These are phyloP conservation scores for Peronosclerospora sorghi DNA, from an alignment of 352 stramenopile genomes.

Conservation along the genomic window DNA sequence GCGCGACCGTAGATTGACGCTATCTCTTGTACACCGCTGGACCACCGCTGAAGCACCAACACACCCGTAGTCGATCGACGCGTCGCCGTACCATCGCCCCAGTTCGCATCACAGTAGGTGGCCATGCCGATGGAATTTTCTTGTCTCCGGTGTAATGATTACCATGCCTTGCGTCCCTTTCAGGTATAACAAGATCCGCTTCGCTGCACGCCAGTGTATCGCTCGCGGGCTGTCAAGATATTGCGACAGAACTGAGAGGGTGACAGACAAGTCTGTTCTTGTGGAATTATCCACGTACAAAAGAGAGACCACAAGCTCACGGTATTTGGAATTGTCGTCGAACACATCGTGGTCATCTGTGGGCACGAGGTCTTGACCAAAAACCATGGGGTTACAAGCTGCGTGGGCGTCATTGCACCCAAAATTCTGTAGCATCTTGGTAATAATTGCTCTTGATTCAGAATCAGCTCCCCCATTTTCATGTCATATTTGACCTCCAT, in stretches of 20 bases:
- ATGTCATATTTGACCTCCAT: constrained; percentile 7
- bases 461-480: neutral
- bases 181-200: constrained; percentile 4
- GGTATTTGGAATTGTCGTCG: neutral
- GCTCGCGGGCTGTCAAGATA: constrained; percentile 6
- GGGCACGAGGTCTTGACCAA: neutral
- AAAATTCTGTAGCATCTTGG: constrained; percentile 1
- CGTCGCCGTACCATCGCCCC: neutral
- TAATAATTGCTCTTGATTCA: constrained; percentile 6
- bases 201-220: constrained; percentile 8
- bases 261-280: constrained; percentile 6
- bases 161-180: constrained; percentile 1
- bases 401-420: neutral
- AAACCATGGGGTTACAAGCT: neutral
- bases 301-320: constrained; percentile 6
- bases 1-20: neutral
- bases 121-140: too few relatives aligned
- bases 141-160: neutral
- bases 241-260: constrained; percentile 1
- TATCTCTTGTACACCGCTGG: constrained; percentile 5
- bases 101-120: constrained; percentile 1
- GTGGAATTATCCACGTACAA: constrained; percentile 17
- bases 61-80: constrained; percentile 2
- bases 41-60: neutral
- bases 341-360: neutral